Evolutionary conservation across 2,329 filamentous ascomycete species (phyloP).

Genomic region (Myotisia sp.): DNA sequence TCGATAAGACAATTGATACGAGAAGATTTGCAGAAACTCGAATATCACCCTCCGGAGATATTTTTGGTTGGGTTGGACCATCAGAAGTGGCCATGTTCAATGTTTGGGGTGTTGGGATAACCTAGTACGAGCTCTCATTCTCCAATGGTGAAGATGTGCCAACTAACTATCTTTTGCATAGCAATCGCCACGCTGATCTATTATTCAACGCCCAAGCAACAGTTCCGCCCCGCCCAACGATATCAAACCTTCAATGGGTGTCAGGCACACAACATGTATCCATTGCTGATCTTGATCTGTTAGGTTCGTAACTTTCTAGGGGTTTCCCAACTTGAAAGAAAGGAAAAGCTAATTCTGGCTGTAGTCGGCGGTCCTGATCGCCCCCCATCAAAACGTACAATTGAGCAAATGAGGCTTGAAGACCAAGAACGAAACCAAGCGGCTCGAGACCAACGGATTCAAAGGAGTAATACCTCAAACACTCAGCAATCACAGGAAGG

Average conservation of each 20-base stretch:
- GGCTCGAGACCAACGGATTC: constrained; percentile 16
- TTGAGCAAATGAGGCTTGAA: constrained; percentile 63
- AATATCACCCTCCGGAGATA: constrained; percentile 63
- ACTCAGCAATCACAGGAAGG: constrained; percentile 39
- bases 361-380: constrained; percentile 68
- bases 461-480: not conserved
- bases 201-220: constrained; percentile 63
- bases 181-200: constrained; percentile 46
- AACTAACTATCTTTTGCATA: constrained; percentile 18
- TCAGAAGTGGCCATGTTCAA: constrained; percentile 73
- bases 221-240: constrained; percentile 72
- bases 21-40: constrained; percentile 54
- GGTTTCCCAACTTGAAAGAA: no score
- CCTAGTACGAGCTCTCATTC: constrained; percentile 36
- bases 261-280: constrained; percentile 86
- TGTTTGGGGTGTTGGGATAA: constrained; percentile 63
- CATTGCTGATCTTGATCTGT: constrained; percentile 69
- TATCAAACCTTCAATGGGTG: constrained; percentile 93
- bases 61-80: constrained; percentile 79
- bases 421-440: constrained; percentile 41
- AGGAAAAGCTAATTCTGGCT: not conserved
- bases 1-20: constrained; percentile 56
- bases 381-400: constrained; percentile 76
- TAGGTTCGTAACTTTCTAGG: constrained; percentile 40
- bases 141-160: not conserved